Evolutionary conservation across 75 land plant species (phyloP), one percentile per base, ranked within the genome.

Genomic region (Cunninghamia lanceolata): DNA sequence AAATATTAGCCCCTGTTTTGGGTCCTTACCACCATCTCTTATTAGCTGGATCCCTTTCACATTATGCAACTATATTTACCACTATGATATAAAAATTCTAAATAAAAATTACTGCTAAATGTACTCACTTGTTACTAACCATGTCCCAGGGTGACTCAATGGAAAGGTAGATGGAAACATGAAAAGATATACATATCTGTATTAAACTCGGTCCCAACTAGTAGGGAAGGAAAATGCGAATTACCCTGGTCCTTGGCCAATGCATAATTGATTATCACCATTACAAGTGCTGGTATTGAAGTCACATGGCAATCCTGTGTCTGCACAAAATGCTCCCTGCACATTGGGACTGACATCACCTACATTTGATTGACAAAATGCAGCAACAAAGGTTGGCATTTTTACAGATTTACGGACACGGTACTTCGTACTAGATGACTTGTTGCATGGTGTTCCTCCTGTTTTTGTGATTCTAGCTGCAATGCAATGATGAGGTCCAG

Each of bases 231-330:
- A 73, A 25, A 14, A 63, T 63, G 68, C 11, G 45, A 45, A 86
- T 84, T 89, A 94, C 96, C 93, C 95, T 78, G 97, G 96, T 17
- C 97, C 97, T 42, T 90, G 93, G 52, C 95, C 96, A 39, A 89
- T 35, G 79, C 97, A 96, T 2, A 94, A 88, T 87, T 92, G 85
- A 84, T 91, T 87, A 59, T 88, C 66, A 68, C 97, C 97, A 90
- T 92, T 83, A 86, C 97, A 94, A 39, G 97, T 91, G 19, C 92
- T 90, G 86, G 90, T 95, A 82, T 94, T 91, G 83, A 96, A 96
- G 78, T 93, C 93, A 85, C 97, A 96, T 10, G 91, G 93, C 52
- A 81, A 53, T 28, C 94, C 94, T 39, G 90, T 91, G 85, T 94
- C 97, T 80, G 82, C 85, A 85, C 97, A 94, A 52, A 94, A 93